These are phyloP conservation scores for Alternaria infectoria DNA, from an alignment of 2,329 filamentous ascomycete species.

Conservation along the genomic window DNA sequence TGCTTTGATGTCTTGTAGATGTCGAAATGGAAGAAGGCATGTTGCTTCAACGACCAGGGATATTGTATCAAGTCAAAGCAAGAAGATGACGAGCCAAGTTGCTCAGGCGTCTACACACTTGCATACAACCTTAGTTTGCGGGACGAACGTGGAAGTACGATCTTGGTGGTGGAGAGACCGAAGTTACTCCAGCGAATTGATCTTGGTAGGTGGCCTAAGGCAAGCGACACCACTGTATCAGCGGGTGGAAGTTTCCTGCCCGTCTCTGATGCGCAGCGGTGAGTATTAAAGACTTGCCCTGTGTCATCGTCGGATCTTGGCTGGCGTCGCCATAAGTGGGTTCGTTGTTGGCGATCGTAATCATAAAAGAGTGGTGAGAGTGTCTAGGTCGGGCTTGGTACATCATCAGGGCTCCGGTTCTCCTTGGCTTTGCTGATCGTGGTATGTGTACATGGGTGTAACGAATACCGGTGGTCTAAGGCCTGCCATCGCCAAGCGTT, in stretches of 20 bases:
- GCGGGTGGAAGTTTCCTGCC: neutral
- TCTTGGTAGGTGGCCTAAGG: neutral
- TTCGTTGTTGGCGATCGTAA: neutral
- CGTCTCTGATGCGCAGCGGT: neutral
- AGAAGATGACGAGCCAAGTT: neutral
- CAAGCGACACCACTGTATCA: neutral
- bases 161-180: neutral
- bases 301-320: neutral
- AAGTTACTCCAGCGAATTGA: neutral
- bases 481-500: neutral
- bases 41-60: neutral
- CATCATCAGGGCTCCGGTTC: neutral
- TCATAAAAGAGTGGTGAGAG: neutral
- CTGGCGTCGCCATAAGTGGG: neutral
- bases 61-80: neutral
- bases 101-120: accelerated
- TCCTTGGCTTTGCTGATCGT: neutral
- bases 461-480: neutral
- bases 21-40: neutral
- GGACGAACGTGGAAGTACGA: neutral
- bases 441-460: neutral
- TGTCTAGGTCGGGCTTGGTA: neutral
- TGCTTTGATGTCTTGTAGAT: neutral
- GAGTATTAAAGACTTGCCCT: neutral
- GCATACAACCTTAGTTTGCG: neutral